Percentiles rank a stretch among this genome's conserved stretches.
These are phyloP conservation scores for Cutaneotrichosporon cavernicola DNA, from an alignment of 1,284 basidiomycete genomes.

Conservation along the genomic window DNA sequence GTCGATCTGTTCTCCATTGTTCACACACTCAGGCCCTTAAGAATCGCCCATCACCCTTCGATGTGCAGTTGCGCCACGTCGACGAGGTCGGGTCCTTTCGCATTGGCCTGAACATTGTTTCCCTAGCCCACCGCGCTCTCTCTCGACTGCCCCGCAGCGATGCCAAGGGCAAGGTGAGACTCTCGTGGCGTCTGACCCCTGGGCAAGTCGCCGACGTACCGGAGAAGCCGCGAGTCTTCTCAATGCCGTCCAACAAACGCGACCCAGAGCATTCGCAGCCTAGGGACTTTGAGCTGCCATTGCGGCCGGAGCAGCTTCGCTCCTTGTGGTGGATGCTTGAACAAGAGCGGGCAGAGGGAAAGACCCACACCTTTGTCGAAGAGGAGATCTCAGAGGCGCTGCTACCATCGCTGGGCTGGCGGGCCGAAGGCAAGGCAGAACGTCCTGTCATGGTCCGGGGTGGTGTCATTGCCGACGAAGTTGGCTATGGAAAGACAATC, in stretches of 20 bases:
- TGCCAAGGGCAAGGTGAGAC: constrained; percentile 56
- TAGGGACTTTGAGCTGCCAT: constrained; percentile 64
- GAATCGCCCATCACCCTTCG: constrained; percentile 78
- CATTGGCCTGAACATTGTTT: constrained; percentile 82
- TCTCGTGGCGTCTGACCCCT: constrained; percentile 80
- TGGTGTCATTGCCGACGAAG: constrained; percentile 91
- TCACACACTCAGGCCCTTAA: constrained; percentile 65
- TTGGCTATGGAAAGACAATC: constrained; percentile 95
- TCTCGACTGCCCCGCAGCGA: constrained; percentile 70
- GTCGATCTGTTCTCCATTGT: constrained; percentile 10
- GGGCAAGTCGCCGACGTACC: constrained; percentile 51
- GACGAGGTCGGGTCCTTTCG: constrained; percentile 64
- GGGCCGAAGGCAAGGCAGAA: constrained; percentile 85
- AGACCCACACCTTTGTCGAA: constrained; percentile 70
- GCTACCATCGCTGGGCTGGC: constrained; percentile 81
- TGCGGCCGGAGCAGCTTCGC: constrained; percentile 82
- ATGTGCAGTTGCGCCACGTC: constrained; percentile 79
- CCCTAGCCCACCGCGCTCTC: constrained; percentile 81
- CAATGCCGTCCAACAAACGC: constrained; percentile 71
- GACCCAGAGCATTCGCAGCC: constrained; percentile 77
- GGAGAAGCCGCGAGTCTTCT: constrained; percentile 59
- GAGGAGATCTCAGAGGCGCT: constrained; percentile 92
- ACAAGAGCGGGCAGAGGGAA: constrained; percentile 67
- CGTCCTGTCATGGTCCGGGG: constrained; percentile 73
- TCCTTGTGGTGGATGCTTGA: constrained; percentile 90